phyloP scores from a whole-genome alignment of 1,284 basidiomycete species.

The Exobasidium rhododendri region DNA sequence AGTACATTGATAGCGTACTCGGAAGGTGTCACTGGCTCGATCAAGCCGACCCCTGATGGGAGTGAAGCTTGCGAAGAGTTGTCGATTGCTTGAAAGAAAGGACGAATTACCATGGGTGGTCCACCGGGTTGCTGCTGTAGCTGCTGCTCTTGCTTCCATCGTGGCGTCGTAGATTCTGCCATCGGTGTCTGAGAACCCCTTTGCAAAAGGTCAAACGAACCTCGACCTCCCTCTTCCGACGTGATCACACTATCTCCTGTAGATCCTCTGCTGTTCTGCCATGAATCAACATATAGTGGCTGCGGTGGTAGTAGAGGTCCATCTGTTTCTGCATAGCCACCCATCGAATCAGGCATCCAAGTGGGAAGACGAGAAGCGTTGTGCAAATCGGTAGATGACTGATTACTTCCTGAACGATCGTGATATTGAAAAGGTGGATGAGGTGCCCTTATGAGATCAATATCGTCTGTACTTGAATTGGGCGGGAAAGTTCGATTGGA shows the following conservation, averaged over 20 bases:
- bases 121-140: constrained; percentile 20
- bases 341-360: background rate
- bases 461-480: constrained; percentile 5
- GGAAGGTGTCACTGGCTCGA: constrained; percentile 34
- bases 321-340: constrained; percentile 1
- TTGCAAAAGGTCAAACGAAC: background rate
- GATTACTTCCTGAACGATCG: constrained; percentile 1
- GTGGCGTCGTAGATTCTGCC: background rate
- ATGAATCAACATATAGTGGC: background rate
- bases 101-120: constrained; percentile 24
- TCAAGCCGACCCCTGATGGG: constrained; percentile 30
- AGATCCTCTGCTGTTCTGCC: background rate
- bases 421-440: background rate
- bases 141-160: constrained; percentile 9
- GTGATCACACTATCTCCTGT: constrained; percentile 6
- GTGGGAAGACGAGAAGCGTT: background rate
- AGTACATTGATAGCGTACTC: constrained; percentile 50
- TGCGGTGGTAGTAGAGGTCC: background rate
- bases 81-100: constrained; percentile 12
- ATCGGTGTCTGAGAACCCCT: constrained; percentile 1
- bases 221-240: constrained; percentile 7
- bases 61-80: constrained; percentile 20
- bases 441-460: background rate
- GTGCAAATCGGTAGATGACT: constrained; percentile 3
- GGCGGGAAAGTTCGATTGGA: background rate